Percentiles rank a stretch among this genome's conserved stretches.
phyloP scores from a whole-genome alignment of 306 rosid genomes.

The Ochetophila trinervis region DNA sequence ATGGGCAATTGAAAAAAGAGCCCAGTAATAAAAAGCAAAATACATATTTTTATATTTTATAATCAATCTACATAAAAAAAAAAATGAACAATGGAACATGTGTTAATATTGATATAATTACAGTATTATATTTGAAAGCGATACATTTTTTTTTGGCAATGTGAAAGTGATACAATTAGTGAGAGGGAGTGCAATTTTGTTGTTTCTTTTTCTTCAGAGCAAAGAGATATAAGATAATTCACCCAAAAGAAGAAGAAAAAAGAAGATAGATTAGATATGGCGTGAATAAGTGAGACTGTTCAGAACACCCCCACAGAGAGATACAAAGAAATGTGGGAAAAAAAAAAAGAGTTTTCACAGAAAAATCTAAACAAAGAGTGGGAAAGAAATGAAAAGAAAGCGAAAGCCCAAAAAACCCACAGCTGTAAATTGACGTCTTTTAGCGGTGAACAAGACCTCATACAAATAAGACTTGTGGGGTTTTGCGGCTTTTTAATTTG shows the following conservation, averaged over 20 bases:
- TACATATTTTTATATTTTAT: too few species aligned
- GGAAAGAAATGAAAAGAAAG: conserved; percentile 10
- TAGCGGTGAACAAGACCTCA: conserved; percentile 29
- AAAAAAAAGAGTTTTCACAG: background rate
- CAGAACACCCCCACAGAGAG: conserved; percentile 41
- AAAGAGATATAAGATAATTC: too few species aligned
- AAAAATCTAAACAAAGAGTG: background rate
- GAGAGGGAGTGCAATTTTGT: background rate
- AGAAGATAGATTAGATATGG: conserved; percentile 35
- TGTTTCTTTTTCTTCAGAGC: conserved; percentile 11
- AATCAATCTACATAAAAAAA: background rate
- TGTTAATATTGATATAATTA: conserved; percentile 29
- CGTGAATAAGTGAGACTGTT: conserved; percentile 42
- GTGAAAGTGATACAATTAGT: too few species aligned
- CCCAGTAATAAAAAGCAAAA: too few species aligned
- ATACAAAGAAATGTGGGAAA: background rate
- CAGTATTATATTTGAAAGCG: conserved; percentile 5
- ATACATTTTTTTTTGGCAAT: background rate
- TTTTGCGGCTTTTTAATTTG: conserved; percentile 1
- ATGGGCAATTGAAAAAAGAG: too few species aligned
- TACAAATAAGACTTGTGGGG: conserved; percentile 16
- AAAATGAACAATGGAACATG: background rate
- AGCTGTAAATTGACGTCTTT: conserved; percentile 55
- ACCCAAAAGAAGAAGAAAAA: too few species aligned
- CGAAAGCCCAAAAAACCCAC: conserved; percentile 38